Conservation (phyloP, 1,139 yeast species). For the Yamadazyma mexicana region DNA sequence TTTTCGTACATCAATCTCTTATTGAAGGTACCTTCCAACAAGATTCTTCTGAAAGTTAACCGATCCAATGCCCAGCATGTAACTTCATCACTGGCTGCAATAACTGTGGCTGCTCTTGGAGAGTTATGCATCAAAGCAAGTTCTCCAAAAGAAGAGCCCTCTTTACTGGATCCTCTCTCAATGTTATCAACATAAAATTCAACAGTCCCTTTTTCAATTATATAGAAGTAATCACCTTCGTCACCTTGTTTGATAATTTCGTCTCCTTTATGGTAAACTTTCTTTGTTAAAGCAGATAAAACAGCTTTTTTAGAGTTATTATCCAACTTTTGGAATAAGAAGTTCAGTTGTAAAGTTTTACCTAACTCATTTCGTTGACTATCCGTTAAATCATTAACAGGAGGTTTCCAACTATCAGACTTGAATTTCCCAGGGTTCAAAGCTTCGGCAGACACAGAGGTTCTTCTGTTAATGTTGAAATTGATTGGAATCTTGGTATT, state of each 20-base stretch:
- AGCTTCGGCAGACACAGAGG: slow-evolving; percentile 84
- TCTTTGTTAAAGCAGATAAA: slow-evolving; percentile 77
- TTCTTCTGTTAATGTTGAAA: slow-evolving; percentile 81
- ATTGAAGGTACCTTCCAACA: slow-evolving; percentile 86
- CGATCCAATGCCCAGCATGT: slow-evolving; percentile 89
- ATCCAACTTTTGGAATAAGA: slow-evolving; percentile 75
- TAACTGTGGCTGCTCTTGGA: slow-evolving; percentile 95
- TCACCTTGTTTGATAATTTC: slow-evolving; percentile 91
- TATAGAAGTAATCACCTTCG: slow-evolving; percentile 92
- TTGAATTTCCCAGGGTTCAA: slow-evolving; percentile 54
- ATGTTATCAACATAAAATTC: slow-evolving; percentile 76
- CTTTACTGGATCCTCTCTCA: slow-evolving; percentile 71
- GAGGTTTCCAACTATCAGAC: slow-evolving; percentile 74
- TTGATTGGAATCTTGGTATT: slow-evolving; percentile 45
- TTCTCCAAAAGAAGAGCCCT: slow-evolving; percentile 94
- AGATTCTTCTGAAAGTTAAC: slow-evolving; percentile 85
- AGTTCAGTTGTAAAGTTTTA: slow-evolving; percentile 73
- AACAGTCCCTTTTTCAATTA: slow-evolving; percentile 82
- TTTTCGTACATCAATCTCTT: slow-evolving; percentile 90
- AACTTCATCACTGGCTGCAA: slow-evolving; percentile 67
- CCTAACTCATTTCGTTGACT: slow-evolving; percentile 70
- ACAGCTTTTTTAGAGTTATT: slow-evolving; percentile 77
- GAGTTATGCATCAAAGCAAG: slow-evolving; percentile 96
- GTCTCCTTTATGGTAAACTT: slow-evolving; percentile 55
- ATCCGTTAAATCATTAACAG: slow-evolving; percentile 61